phyloP scores from a whole-genome alignment of 148 eudicot genomes.

The Pharnaceum exiguum region DNA sequence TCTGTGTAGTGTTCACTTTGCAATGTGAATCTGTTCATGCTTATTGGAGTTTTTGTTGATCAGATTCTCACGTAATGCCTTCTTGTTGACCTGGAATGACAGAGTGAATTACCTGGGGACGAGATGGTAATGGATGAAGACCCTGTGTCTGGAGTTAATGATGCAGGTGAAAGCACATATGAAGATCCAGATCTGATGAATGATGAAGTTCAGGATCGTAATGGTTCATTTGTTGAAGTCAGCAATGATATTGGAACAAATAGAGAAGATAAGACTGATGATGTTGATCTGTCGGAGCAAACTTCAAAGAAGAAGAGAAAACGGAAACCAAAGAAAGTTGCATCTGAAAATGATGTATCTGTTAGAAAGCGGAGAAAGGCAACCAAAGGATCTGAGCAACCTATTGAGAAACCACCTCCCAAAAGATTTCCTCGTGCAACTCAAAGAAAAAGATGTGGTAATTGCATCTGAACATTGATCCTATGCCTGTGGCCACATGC shows the following conservation, averaged over 20 bases:
- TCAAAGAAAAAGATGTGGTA: constrained; percentile 65
- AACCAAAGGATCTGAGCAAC: constrained; percentile 29
- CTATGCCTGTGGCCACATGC: too few species aligned
- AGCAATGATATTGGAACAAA: constrained; percentile 6
- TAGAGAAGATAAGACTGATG: constrained; percentile 19
- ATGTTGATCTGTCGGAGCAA: constrained; percentile 29
- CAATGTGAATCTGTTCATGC: neutral
- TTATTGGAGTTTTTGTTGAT: neutral
- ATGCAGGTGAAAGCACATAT: constrained; percentile 22
- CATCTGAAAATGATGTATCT: constrained; percentile 42
- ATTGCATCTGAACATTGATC: neutral
- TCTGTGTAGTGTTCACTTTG: neutral
- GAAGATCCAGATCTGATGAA: constrained; percentile 35
- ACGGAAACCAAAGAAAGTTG: constrained; percentile 38
- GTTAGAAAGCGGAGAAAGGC: constrained; percentile 50
- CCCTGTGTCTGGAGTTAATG: constrained; percentile 10
- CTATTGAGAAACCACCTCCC: constrained; percentile 30
- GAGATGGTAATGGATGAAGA: constrained; percentile 6
- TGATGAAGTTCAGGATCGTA: constrained; percentile 24
- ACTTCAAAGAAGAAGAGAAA: constrained; percentile 24
- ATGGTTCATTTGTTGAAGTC: constrained; percentile 14
- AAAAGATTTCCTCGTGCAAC: constrained; percentile 77
- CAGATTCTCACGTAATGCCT: neutral
- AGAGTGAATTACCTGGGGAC: constrained; percentile 19
- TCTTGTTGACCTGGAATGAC: constrained; percentile 19